Base-by-base conservation (phyloP, 2,329 filamentous ascomycete genomes). In the Rhynchosporium secalis region DNA sequence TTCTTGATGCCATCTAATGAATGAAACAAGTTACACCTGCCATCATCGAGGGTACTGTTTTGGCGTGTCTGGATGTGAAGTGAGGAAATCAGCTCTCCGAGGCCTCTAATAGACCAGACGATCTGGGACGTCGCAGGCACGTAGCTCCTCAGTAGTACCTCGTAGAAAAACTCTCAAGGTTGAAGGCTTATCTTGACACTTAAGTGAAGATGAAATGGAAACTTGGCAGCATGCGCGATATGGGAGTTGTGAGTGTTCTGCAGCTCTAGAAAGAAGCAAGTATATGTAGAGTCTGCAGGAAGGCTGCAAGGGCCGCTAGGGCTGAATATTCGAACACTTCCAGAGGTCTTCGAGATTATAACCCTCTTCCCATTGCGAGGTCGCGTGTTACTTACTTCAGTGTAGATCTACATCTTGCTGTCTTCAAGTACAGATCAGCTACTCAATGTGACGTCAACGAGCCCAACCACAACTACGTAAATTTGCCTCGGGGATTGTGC, bases 361-460 rank as follows among this genome's bases (percentile, higher is more conserved):
- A 31, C 51, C 51, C 51, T 54, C 33, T 54, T 26, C 38, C 38
- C n/a, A 36, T 40, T 36, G 26, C 51, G n/a, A 54, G 4, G 51
- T 20, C 51, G 38, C 46, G 36, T 52, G 36, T 52, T 54, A 48
- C 28, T 31, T 41, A 41, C 49, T 41, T 33, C 12, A n/a, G 54
- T 13, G 26, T 31, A 33, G 41, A 38, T 31, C 26, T 31, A 41
- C 41, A 56, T 26, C 38, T 15, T 1, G 33, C 28, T 28, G 38
- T 56, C n/a, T 31, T 46, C 36, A 60, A 48, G 41, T 47, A 41
- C 31, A 61, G 51, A 56, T 26, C 20, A 46, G 3, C 51, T 40
- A 29, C 41, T 40, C 48, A 46, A 28, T 38, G 48, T 48, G 58
- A 60, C 58, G 49, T 60, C 58, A 31, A 55, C 28, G 51, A 49